Percentiles rank a stretch among this genome's conserved stretches.
Evolutionary conservation across 2,329 filamentous ascomycete species (phyloP).

Genomic region (Alternaria arbusti): DNA sequence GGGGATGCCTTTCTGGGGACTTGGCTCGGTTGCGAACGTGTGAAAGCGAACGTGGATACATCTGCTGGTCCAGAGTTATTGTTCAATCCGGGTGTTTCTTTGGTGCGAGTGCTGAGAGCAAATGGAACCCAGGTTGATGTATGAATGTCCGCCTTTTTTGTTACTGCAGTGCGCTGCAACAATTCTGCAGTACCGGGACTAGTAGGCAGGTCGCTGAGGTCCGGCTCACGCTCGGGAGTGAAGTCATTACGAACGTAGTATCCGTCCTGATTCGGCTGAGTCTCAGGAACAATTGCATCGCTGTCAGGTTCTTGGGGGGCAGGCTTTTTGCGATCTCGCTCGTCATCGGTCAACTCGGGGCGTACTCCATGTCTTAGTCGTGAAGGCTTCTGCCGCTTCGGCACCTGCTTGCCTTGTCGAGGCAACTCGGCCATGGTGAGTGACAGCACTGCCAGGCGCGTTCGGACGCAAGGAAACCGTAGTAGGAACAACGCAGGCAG

Average conservation of each 20-base stretch:
- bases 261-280: conserved; percentile 17
- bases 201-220: background rate
- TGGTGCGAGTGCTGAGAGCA: background rate
- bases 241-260: background rate
- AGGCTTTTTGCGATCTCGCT: conserved; percentile 1
- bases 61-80: background rate
- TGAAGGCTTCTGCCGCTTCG: conserved; percentile 19
- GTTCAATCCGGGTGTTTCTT: background rate
- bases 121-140: background rate
- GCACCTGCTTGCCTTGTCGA: conserved; percentile 10
- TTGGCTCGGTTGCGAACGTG: background rate
- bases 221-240: background rate
- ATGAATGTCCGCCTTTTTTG: background rate
- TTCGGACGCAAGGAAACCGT: background rate
- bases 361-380: conserved; percentile 29
- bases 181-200: conserved; percentile 7
- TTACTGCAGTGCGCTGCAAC: conserved; percentile 3
- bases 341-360: conserved; percentile 20
- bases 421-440: conserved; percentile 20
- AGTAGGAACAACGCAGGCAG: background rate
- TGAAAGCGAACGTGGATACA: conserved; percentile 2
- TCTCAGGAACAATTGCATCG: conserved; percentile 25
- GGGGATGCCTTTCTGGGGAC: background rate
- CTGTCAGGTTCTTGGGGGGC: conserved; percentile 25
- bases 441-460: background rate